Evolutionary conservation across 2,329 filamentous ascomycete genomes (phyloP), one percentile per base, ranked within the genome.

Genomic region (Ophioceras dolichostomum): DNA sequence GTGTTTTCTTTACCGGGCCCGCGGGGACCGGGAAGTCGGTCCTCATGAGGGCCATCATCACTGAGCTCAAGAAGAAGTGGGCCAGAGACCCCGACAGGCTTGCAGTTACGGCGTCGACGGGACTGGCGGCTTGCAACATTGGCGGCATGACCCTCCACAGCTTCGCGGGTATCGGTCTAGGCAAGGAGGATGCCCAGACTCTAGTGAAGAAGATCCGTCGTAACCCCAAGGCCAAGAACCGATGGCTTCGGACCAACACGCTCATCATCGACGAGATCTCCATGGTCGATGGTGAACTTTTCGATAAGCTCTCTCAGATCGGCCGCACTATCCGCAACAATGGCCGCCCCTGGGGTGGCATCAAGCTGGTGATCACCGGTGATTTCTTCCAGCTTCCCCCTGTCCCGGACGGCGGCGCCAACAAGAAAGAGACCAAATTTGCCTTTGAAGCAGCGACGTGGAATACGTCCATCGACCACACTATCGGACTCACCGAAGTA

Each of bases 381-480:
- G 91, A 98, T 52, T 98, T 98, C 60, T 98, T 98, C 59, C 91
- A 98, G 55, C 63, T 98, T 4, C 91, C 91, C 1, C 91, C 91
- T 1, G 91, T 98, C 1, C 88, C 89, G 2, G 88, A 95, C 26
- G n/a, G n/a, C n/a, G 65, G 65, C 29, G 76, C 73, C 30, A 75
- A 77, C 37, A 61, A 63, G 41, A 62, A 67, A 33, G 70, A 79
- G 19, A 76, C 80, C 33, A 94, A 87, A 52, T 98, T 98, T 56
- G 82, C 88, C 0, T 98, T 98, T 53, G 85, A 94, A 49, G 88
- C 88, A 7, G 74, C 75, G 3, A 94, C 88, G 0, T 98, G 93
- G 91, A 79, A 70, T 40, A 94, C 87, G 1, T 83, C 83, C 2
- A 93, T 98, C 43, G 81, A 94, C 51, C 88, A 96, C 54, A 98